Conservation (phyloP, 148 eudicot species). For the Diospyros lotus region DNA sequence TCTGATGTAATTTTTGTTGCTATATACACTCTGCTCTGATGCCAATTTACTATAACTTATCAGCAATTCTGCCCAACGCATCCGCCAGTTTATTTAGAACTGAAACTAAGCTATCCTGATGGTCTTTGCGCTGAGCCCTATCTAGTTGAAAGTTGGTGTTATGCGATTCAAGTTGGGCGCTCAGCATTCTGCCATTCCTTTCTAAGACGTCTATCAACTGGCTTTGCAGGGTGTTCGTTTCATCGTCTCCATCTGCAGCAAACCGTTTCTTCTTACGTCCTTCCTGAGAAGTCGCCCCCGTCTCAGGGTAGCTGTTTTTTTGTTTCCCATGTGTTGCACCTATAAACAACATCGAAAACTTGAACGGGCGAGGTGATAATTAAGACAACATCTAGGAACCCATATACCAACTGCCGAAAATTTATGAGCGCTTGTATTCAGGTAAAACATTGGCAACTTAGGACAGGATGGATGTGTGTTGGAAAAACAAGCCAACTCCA, state of each 20-base stretch:
- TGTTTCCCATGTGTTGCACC: slow-evolving; percentile 40
- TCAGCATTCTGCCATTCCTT: slow-evolving; percentile 57
- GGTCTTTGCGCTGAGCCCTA: slow-evolving; percentile 70
- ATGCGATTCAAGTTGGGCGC: slow-evolving; percentile 68
- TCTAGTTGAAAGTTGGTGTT: slow-evolving; percentile 59
- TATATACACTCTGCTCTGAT: slow-evolving; percentile 15
- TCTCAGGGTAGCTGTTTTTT: slow-evolving; percentile 29
- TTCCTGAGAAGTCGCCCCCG: slow-evolving; percentile 39
- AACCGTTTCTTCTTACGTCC: slow-evolving; percentile 58
- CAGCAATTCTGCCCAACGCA: slow-evolving; percentile 83
- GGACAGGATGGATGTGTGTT: no score
- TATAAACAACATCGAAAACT: slow-evolving; percentile 16
- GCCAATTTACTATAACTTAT: slow-evolving; percentile 54
- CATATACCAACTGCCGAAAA: not conserved
- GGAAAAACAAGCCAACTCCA: no score
- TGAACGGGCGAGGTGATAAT: no score
- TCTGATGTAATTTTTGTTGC: not conserved
- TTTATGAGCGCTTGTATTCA: no score
- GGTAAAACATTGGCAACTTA: no score
- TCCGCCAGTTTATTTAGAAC: slow-evolving; percentile 84
- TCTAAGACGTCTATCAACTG: slow-evolving; percentile 59
- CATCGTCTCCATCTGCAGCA: slow-evolving; percentile 33
- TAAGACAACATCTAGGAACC: not conserved
- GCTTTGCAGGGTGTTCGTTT: slow-evolving; percentile 25
- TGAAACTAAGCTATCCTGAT: slow-evolving; percentile 52